phyloP scores from a whole-genome alignment of 257 asterid genomes.

The Catharanthus roseus region DNA sequence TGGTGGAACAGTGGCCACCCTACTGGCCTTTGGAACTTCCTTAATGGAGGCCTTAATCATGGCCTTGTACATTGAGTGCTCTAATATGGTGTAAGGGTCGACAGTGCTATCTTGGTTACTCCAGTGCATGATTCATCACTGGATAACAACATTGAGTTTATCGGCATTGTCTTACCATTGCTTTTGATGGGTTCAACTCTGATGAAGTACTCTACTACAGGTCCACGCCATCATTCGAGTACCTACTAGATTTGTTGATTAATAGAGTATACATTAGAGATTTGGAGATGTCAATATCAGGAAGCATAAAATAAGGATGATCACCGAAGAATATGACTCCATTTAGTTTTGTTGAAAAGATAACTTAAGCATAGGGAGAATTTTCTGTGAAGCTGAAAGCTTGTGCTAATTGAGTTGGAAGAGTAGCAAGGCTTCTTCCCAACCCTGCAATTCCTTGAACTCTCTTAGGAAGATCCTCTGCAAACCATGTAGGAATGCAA shows the following conservation, averaged over 20 bases:
- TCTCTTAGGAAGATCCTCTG: constrained; percentile 27
- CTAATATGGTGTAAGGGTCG: constrained; percentile 35
- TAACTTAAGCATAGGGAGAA: constrained; percentile 45
- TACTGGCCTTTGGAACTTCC: constrained; percentile 23
- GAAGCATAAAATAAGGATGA: constrained; percentile 36
- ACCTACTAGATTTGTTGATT: constrained; percentile 31
- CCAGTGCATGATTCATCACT: constrained; percentile 33
- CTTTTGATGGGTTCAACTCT: constrained; percentile 35
- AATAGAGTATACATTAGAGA: constrained; percentile 23
- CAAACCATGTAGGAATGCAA: constrained; percentile 23
- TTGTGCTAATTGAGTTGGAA: constrained; percentile 35
- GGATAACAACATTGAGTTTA: constrained; percentile 30
- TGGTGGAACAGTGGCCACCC: constrained; percentile 11
- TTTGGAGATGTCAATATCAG: constrained; percentile 14
- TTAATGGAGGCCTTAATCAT: constrained; percentile 32
- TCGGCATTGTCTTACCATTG: constrained; percentile 17
- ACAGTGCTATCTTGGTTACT: constrained; percentile 52
- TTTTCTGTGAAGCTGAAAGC: constrained; percentile 28
- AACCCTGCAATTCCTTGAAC: constrained; percentile 42
- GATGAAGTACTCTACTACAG: constrained; percentile 45
- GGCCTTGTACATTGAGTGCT: constrained; percentile 37
- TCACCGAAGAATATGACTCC: constrained; percentile 39
- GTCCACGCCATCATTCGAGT: constrained; percentile 16
- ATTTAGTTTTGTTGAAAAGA: constrained; percentile 13
- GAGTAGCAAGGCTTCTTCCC: constrained; percentile 28